These are phyloP conservation scores for Phallus indusiatus DNA, from an alignment of 768 basidiomycete species.

Conservation along the genomic window DNA sequence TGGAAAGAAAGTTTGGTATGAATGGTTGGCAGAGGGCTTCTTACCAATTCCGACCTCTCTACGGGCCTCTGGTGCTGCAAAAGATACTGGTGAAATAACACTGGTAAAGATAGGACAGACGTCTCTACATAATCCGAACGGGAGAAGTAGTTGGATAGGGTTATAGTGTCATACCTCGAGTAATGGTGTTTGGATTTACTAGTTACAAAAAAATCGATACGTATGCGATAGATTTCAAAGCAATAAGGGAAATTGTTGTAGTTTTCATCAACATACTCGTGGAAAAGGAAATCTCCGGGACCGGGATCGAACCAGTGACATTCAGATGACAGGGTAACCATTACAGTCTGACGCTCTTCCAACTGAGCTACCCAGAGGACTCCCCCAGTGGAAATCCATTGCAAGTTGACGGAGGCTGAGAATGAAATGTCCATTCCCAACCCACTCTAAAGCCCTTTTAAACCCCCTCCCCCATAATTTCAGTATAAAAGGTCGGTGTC, in stretches of 20 bases:
- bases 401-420: background rate
- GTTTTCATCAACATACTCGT: too few species aligned
- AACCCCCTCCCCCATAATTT: background rate
- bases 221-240: too few species aligned
- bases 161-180: constrained; percentile 28
- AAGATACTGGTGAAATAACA: constrained; percentile 14
- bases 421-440: too few species aligned
- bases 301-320: constrained; percentile 26
- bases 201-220: too few species aligned
- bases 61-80: constrained; percentile 11
- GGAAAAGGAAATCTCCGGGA: constrained; percentile 18
- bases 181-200: background rate
- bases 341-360: constrained; percentile 28
- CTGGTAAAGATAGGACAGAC: constrained; percentile 92
- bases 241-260: too few species aligned
- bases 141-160: constrained; percentile 91
- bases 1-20: constrained; percentile 91
- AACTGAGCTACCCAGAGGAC: constrained; percentile 25
- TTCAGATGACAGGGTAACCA: constrained; percentile 16
- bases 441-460: background rate
- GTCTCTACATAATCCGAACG: constrained; percentile 82
- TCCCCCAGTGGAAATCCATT: background rate
- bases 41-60: constrained; percentile 55
- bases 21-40: constrained; percentile 96
- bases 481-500: background rate